Evolutionary conservation across 495 filamentous ascomycete genomes (phyloP).

Genomic region (Penicilliopsis zonata): DNA sequence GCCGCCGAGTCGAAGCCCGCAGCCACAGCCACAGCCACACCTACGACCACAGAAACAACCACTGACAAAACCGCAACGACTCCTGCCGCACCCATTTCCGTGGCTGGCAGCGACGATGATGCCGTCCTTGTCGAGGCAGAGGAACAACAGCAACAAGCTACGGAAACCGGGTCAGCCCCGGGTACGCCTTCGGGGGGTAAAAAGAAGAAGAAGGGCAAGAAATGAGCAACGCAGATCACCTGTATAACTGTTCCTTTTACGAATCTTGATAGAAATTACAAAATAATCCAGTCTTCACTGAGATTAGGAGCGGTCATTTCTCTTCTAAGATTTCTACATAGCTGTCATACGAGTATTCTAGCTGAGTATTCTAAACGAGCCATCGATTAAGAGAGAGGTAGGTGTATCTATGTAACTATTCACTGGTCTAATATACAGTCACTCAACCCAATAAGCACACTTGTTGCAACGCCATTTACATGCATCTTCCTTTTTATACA

Average conservation of each 20-base stretch:
- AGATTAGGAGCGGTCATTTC: no score
- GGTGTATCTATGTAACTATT: no score
- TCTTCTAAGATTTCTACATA: no score
- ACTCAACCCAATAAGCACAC: neutral
- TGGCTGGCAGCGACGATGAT: slow-evolving; percentile 63
- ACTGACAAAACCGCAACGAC: slow-evolving; percentile 9
- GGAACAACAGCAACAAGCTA: slow-evolving; percentile 47
- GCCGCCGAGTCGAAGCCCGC: slow-evolving; percentile 15
- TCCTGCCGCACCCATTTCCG: slow-evolving; percentile 10
- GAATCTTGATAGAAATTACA: no score
- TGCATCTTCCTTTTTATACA: neutral
- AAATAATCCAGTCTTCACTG: no score
- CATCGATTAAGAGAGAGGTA: slow-evolving; percentile 1
- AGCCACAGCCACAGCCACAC: slow-evolving; percentile 6
- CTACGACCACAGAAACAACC: slow-evolving; percentile 1
- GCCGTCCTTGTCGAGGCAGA: slow-evolving; percentile 70
- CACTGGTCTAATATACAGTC: slow-evolving; percentile 3
- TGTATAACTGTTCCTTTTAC: slow-evolving; percentile 5
- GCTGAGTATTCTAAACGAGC: no score
- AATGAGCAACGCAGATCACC: slow-evolving; percentile 30
- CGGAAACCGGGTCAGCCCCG: slow-evolving; percentile 15
- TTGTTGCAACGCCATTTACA: slow-evolving; percentile 1
- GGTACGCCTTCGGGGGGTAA: slow-evolving; percentile 32
- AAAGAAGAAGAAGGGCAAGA: slow-evolving; percentile 75
- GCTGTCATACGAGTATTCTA: slow-evolving; percentile 1